Evolutionary conservation across 2,329 filamentous ascomycete species (phyloP).

Genomic region (Fusarium sp.): DNA sequence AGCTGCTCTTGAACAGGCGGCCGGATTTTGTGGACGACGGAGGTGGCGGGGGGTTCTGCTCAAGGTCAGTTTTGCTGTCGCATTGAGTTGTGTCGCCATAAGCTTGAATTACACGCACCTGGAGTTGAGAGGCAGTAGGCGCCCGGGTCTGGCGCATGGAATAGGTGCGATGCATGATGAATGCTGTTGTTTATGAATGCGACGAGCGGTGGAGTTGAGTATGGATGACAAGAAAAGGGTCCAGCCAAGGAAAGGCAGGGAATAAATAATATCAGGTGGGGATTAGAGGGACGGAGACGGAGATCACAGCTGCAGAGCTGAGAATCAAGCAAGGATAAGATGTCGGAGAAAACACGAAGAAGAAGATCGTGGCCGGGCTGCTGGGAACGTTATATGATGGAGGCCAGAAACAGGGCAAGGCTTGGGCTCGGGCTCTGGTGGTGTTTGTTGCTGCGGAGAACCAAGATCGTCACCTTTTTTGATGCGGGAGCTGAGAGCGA

Average conservation of each 20-base stretch:
- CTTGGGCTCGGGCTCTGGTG: slow-evolving; percentile 19
- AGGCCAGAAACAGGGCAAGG: slow-evolving; percentile 34
- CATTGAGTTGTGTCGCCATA: background rate
- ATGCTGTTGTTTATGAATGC: slow-evolving; percentile 25
- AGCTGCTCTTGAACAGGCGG: slow-evolving; percentile 84
- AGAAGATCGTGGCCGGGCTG: slow-evolving; percentile 33
- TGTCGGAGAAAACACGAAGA: slow-evolving; percentile 24
- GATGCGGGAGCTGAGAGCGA: slow-evolving; percentile 37
- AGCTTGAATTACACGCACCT: slow-evolving; percentile 53
- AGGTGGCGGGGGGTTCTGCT: slow-evolving; percentile 89
- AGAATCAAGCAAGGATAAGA: slow-evolving; percentile 37
- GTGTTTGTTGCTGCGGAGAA: slow-evolving; percentile 45
- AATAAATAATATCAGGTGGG: slow-evolving; percentile 31
- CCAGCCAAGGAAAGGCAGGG: slow-evolving; percentile 27
- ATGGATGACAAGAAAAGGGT: slow-evolving; percentile 23
- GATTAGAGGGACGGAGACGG: slow-evolving; percentile 17
- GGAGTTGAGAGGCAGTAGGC: slow-evolving; percentile 85
- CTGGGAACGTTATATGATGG: slow-evolving; percentile 42
- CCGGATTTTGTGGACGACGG: slow-evolving; percentile 90
- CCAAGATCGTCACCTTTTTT: slow-evolving; percentile 42
- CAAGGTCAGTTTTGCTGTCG: slow-evolving; percentile 10
- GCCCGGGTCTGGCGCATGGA: slow-evolving; percentile 98
- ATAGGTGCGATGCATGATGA: slow-evolving; percentile 94
- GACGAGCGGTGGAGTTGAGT: slow-evolving; percentile 37
- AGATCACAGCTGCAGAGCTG: slow-evolving; percentile 27